A percentile compares a stretch with the other conserved stretches of the same genome.
Conservation (phyloP, 805 yeast genomes). For the Candida koratica region DNA sequence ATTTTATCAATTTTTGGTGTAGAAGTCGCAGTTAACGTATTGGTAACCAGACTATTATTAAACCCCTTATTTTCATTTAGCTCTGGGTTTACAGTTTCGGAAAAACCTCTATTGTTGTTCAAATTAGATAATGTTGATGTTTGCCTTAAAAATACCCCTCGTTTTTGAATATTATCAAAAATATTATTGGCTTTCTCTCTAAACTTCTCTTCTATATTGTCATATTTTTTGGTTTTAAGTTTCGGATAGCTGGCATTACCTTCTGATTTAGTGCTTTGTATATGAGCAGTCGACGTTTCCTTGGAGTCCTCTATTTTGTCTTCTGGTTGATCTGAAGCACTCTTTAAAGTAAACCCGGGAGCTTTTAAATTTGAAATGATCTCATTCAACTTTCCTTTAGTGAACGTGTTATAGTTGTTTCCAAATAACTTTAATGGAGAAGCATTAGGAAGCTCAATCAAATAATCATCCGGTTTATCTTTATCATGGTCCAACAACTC, state of each 20-base stretch:
- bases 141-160: slow-evolving; percentile 23
- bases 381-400: slow-evolving; percentile 31
- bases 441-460: slow-evolving; percentile 21
- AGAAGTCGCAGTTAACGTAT: slow-evolving; percentile 32
- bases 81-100: not conserved
- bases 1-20: slow-evolving; percentile 33
- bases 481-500: slow-evolving; percentile 21
- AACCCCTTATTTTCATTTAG: not conserved
- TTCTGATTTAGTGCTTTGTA: not conserved
- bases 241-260: slow-evolving; percentile 15
- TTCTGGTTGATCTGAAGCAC: not conserved
- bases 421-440: slow-evolving; percentile 42
- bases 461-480: slow-evolving; percentile 17
- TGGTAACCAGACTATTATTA: not conserved
- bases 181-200: slow-evolving; percentile 36
- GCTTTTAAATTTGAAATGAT: slow-evolving; percentile 15
- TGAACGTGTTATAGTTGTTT: slow-evolving; percentile 38
- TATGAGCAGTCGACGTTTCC: not conserved
- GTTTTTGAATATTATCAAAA: slow-evolving; percentile 35
- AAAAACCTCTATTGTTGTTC: not conserved
- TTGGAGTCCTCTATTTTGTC: not conserved
- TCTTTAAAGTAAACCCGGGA: slow-evolving; percentile 11
- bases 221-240: slow-evolving; percentile 28
- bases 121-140: slow-evolving; percentile 6
- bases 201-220: slow-evolving; percentile 35